Percentiles rank a stretch among this genome's conserved stretches.
Conservation (phyloP, 1,284 basidiomycete species). For the Schizophyllum amplum region DNA sequence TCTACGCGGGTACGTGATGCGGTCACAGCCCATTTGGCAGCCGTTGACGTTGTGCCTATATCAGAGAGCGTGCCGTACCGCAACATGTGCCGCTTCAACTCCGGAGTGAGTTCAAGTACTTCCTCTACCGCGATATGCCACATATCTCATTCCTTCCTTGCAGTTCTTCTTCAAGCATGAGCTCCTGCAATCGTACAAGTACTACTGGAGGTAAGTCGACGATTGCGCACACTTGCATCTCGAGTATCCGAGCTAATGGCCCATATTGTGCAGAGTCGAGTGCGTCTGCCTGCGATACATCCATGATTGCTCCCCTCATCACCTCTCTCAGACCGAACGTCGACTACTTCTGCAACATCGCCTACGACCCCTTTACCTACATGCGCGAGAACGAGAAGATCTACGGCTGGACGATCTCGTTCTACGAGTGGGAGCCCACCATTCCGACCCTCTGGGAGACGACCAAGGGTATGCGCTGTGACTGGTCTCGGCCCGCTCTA, state of each 20-base stretch:
- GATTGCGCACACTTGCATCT: not conserved
- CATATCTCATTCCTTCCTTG: not conserved
- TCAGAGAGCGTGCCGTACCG: constrained; percentile 21
- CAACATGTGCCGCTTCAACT: constrained; percentile 73
- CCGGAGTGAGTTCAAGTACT: constrained; percentile 31
- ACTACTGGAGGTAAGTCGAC: constrained; percentile 48
- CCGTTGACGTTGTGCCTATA: no score
- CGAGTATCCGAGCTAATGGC: not conserved
- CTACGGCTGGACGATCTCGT: constrained; percentile 39
- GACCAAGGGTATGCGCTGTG: constrained; percentile 15
- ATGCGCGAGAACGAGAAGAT: constrained; percentile 69
- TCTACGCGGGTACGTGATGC: constrained; percentile 32
- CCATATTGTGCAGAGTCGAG: constrained; percentile 24
- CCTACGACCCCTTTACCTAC: constrained; percentile 68
- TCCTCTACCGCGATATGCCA: not conserved
- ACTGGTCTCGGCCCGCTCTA: constrained; percentile 10
- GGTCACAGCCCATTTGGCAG: no score
- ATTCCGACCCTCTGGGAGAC: constrained; percentile 21
- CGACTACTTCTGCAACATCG: constrained; percentile 41
- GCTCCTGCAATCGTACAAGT: constrained; percentile 55
- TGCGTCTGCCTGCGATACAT: constrained; percentile 10
- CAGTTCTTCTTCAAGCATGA: constrained; percentile 61
- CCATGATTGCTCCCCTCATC: not conserved
- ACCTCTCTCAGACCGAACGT: constrained; percentile 48
- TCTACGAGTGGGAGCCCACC: constrained; percentile 20